Percentiles rank a stretch among this genome's conserved stretches.
Conservation (phyloP, 441 rosid species). For the Erysimum cheiri region DNA sequence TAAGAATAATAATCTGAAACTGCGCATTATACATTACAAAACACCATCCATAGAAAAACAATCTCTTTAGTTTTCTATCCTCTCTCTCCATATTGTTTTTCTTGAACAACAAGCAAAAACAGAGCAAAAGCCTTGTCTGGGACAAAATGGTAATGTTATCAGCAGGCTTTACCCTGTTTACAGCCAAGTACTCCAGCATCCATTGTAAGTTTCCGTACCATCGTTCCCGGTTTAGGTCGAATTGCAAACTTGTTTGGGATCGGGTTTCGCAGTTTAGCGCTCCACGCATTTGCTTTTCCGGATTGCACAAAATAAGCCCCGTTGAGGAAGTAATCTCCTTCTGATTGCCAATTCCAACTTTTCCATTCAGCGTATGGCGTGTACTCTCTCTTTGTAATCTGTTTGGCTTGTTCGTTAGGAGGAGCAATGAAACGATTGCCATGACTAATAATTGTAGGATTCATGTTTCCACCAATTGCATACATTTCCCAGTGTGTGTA, state of each 20-base stretch:
- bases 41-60: slow-evolving; percentile 28
- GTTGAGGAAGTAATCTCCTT: slow-evolving; percentile 55
- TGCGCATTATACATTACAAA: slow-evolving; percentile 26
- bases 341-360: slow-evolving; percentile 57
- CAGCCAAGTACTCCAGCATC: slow-evolving; percentile 53
- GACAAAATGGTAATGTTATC: slow-evolving; percentile 31
- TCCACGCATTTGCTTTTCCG: slow-evolving; percentile 42
- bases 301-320: slow-evolving; percentile 55
- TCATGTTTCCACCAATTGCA: slow-evolving; percentile 78
- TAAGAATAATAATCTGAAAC: slow-evolving; percentile 24
- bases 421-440: slow-evolving; percentile 88
- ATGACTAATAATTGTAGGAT: slow-evolving; percentile 83
- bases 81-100: background rate
- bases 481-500: slow-evolving; percentile 86
- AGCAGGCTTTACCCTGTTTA: slow-evolving; percentile 40
- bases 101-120: slow-evolving; percentile 21
- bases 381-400: slow-evolving; percentile 58
- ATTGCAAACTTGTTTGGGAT: slow-evolving; percentile 42
- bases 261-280: slow-evolving; percentile 35
- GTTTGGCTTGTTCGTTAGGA: slow-evolving; percentile 47
- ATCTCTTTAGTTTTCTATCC: background rate
- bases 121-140: slow-evolving; percentile 24
- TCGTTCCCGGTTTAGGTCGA: slow-evolving; percentile 49
- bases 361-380: slow-evolving; percentile 45
- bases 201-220: slow-evolving; percentile 47